Evolutionary conservation across 2,329 filamentous ascomycete genomes (phyloP).

Genomic region (Phialocephala sp.): DNA sequence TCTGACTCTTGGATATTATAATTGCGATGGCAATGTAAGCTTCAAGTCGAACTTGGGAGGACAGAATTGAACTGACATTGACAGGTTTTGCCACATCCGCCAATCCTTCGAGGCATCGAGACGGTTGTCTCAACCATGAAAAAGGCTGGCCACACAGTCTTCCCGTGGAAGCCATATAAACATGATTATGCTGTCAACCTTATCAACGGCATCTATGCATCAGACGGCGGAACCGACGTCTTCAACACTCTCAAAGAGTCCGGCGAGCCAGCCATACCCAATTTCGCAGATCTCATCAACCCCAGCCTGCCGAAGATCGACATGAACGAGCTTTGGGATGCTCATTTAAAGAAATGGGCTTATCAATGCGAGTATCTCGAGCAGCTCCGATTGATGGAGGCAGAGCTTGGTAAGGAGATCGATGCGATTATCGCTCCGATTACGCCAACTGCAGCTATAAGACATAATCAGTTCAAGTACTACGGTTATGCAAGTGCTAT

Average conservation of each 20-base stretch:
- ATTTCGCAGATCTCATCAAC: conserved; percentile 37
- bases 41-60: background rate
- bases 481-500: conserved; percentile 37
- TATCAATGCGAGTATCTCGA: conserved; percentile 45
- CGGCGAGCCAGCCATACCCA: conserved; percentile 47
- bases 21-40: conserved; percentile 44
- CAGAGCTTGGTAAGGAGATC: conserved; percentile 38
- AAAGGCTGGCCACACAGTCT: conserved; percentile 44
- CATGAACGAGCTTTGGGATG: conserved; percentile 36
- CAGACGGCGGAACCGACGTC: conserved; percentile 38
- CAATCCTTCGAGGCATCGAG: conserved; percentile 43
- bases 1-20: conserved; percentile 45
- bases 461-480: conserved; percentile 37
- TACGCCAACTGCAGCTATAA: conserved; percentile 43
- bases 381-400: conserved; percentile 39
- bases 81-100: conserved; percentile 45
- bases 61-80: background rate
- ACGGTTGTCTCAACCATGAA: conserved; percentile 42
- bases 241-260: conserved; percentile 31
- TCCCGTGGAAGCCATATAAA: conserved; percentile 44
- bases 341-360: conserved; percentile 36
- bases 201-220: conserved; percentile 37
- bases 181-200: conserved; percentile 41
- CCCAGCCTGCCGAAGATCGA: conserved; percentile 30
- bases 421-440: conserved; percentile 44